phyloP scores from a whole-genome alignment of 2,329 filamentous ascomycete species.

The Alternaria novae-zelandiae region DNA sequence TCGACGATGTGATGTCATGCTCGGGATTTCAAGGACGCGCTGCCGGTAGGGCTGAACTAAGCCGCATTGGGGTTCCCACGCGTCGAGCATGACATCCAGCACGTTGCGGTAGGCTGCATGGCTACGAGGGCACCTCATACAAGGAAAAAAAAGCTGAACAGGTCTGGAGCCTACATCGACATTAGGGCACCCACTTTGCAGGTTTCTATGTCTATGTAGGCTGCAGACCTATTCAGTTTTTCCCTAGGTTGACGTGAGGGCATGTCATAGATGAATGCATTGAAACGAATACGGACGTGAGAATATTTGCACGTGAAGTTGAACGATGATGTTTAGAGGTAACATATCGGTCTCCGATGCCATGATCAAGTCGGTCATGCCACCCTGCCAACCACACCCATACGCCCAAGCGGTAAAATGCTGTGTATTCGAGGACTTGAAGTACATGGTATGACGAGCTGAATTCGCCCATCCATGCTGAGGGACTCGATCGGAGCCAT shows the following conservation, averaged over 20 bases:
- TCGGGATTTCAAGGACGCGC: background rate
- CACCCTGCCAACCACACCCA: background rate
- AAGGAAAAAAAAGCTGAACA: background rate
- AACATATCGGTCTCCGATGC: background rate
- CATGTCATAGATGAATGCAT: background rate
- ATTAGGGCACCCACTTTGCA: background rate
- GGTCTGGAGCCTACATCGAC: background rate
- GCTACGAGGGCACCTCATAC: background rate
- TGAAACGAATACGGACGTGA: background rate
- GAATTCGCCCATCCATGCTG: too few relatives aligned
- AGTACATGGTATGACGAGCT: too few relatives aligned
- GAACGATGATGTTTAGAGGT: background rate
- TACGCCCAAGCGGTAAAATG: background rate
- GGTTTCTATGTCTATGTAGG: background rate
- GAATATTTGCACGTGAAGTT: background rate
- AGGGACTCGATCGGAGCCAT: too few relatives aligned
- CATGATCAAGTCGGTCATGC: background rate
- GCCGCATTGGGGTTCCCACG: background rate
- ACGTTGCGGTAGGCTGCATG: background rate
- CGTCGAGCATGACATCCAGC: background rate
- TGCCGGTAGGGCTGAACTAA: conserved; percentile 9
- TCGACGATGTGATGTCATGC: conserved; percentile 20
- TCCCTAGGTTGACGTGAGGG: background rate
- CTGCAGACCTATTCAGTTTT: background rate
- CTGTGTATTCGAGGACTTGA: background rate